A percentile compares a stretch with the other conserved stretches of the same genome.
These are phyloP conservation scores for Russula foetens DNA, from an alignment of 768 basidiomycete species.

Conservation along the genomic window DNA sequence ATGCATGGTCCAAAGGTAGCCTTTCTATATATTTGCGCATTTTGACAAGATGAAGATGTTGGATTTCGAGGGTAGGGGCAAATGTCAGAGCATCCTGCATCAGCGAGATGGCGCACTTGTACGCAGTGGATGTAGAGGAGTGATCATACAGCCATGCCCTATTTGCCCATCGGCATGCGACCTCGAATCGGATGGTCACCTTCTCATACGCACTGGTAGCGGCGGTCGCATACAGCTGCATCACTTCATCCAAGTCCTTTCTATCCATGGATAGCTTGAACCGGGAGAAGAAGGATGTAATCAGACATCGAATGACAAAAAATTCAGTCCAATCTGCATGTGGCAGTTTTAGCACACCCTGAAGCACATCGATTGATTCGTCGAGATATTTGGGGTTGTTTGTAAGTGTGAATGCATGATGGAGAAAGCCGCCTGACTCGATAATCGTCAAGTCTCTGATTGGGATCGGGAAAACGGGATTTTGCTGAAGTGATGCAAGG, in stretches of 20 bases:
- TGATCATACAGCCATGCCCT: background rate
- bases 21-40: background rate
- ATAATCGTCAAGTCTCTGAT: background rate
- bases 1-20: background rate
- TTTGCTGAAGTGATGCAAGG: background rate
- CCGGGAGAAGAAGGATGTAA: background rate
- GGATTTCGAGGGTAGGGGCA: background rate
- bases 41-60: background rate
- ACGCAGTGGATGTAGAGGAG: background rate
- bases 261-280: background rate
- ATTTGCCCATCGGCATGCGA: background rate
- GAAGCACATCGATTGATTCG: background rate
- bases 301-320: background rate
- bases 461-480: too few species aligned
- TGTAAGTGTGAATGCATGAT: background rate
- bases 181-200: background rate
- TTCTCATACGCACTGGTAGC: background rate
- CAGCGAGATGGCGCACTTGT: background rate
- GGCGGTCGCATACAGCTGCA: background rate
- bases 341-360: background rate
- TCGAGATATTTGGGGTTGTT: background rate
- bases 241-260: background rate
- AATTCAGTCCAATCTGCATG: background rate
- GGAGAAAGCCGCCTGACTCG: too few species aligned
- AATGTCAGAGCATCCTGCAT: background rate